These are phyloP conservation scores for Scutellaria barbata DNA, from an alignment of 257 asterid species.

Conservation along the genomic window DNA sequence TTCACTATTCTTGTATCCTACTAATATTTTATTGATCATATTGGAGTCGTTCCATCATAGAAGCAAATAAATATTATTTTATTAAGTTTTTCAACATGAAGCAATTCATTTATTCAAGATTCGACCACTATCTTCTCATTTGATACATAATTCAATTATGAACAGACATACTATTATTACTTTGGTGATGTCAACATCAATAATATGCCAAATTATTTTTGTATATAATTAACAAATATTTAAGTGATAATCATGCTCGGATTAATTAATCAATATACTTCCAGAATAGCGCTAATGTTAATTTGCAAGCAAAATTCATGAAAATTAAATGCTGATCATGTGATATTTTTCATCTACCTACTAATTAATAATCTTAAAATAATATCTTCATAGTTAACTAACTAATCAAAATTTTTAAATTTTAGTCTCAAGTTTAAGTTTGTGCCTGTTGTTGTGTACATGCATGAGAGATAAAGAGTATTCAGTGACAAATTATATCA, in stretches of 20 bases:
- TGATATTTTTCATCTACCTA: background rate
- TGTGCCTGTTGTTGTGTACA: too few species aligned
- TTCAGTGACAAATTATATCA: background rate
- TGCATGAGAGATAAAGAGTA: background rate
- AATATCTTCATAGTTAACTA: background rate
- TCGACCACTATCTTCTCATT: background rate
- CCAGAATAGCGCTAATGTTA: slow-evolving; percentile 12
- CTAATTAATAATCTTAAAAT: background rate
- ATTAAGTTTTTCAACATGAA: background rate
- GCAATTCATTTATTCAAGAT: background rate
- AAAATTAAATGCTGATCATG: background rate
- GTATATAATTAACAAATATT: background rate
- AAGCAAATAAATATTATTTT: background rate
- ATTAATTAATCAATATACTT: background rate
- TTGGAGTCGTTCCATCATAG: background rate
- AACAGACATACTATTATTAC: too few species aligned
- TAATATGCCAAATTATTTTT: background rate
- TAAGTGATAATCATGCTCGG: background rate
- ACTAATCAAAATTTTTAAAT: background rate
- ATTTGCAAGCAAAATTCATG: background rate
- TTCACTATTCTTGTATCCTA: background rate
- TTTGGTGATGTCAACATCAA: slow-evolving; percentile 7
- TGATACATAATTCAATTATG: too few species aligned
- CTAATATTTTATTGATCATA: background rate
- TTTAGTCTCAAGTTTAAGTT: too few species aligned